phyloP scores from a whole-genome alignment of 2,329 filamentous ascomycete genomes.

The Lomentospora prolificans region DNA sequence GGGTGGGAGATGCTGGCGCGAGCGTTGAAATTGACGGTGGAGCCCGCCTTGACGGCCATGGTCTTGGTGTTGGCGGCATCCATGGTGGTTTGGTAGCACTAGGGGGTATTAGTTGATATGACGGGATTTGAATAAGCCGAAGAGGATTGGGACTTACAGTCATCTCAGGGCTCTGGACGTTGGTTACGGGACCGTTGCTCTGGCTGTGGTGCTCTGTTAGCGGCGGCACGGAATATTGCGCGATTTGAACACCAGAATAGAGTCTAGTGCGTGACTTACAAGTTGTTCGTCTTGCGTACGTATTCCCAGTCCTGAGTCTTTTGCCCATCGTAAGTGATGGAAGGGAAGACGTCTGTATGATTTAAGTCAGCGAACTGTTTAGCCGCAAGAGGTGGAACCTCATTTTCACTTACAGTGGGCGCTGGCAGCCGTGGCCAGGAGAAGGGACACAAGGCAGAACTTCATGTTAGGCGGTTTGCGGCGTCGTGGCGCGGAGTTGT shows the following conservation, averaged over 20 bases:
- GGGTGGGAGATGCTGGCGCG: slow-evolving; percentile 31
- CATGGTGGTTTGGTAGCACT: slow-evolving; percentile 34
- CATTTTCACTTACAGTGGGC: slow-evolving; percentile 26
- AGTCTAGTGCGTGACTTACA: too few species aligned
- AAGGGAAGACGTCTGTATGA: slow-evolving; percentile 29
- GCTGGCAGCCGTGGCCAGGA: slow-evolving; percentile 15
- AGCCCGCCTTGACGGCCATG: slow-evolving; percentile 20
- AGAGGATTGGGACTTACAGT: slow-evolving; percentile 16
- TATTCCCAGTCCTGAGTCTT: slow-evolving; percentile 33
- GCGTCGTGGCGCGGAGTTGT: neutral
- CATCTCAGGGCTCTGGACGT: slow-evolving; percentile 35
- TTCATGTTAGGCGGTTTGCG: neutral
- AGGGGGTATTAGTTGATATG: too few species aligned
- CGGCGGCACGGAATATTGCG: too few species aligned
- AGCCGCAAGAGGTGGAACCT: neutral
- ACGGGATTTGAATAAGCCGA: neutral
- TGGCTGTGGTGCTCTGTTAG: slow-evolving; percentile 19
- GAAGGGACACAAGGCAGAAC: neutral
- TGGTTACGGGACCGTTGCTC: slow-evolving; percentile 36
- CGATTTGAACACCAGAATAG: too few species aligned
- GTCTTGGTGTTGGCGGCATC: slow-evolving; percentile 32
- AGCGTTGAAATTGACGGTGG: slow-evolving; percentile 21
- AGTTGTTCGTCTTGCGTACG: slow-evolving; percentile 38
- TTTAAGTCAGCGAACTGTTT: neutral
- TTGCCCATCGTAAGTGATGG: slow-evolving; percentile 22